Evolutionary conservation across 805 yeast genomes (phyloP).

Genomic region (Starmera caribaea): DNA sequence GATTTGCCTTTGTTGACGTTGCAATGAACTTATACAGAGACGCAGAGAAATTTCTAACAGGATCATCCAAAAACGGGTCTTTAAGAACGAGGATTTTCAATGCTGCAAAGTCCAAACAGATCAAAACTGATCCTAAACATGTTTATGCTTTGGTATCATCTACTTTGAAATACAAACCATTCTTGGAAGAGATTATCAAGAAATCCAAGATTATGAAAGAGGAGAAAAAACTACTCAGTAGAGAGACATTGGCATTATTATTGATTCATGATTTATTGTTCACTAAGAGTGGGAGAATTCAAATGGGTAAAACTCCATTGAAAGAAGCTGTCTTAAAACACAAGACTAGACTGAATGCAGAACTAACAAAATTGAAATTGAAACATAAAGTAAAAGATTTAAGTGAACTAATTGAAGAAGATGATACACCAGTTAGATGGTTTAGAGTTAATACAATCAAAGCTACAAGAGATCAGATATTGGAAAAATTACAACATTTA

Average conservation of each 20-base stretch:
- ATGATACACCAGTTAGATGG: conserved; percentile 76
- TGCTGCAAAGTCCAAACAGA: conserved; percentile 33
- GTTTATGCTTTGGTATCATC: conserved; percentile 77
- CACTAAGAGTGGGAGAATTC: conserved; percentile 69
- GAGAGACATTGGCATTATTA: conserved; percentile 45
- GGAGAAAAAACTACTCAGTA: conserved; percentile 34
- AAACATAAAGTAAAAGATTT: conserved; percentile 54
- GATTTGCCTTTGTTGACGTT: not conserved
- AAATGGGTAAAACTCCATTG: conserved; percentile 79
- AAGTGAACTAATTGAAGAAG: conserved; percentile 42
- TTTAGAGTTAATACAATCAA: conserved; percentile 62
- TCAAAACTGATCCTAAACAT: conserved; percentile 71
- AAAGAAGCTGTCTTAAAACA: conserved; percentile 74
- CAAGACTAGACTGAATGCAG: conserved; percentile 76
- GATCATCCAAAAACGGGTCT: conserved; percentile 39
- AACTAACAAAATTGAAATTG: conserved; percentile 66
- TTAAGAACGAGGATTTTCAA: conserved; percentile 43
- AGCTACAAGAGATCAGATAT: conserved; percentile 23
- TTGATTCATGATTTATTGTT: conserved; percentile 77
- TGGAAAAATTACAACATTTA: conserved; percentile 30
- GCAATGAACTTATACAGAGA: conserved; percentile 26
- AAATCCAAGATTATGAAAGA: conserved; percentile 55
- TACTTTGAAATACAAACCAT: conserved; percentile 61
- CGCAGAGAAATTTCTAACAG: conserved; percentile 19
- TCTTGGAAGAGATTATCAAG: conserved; percentile 51